Base-by-base conservation (phyloP, 2,329 filamentous ascomycete genomes). In the Colletotrichum tamarilloi region DNA sequence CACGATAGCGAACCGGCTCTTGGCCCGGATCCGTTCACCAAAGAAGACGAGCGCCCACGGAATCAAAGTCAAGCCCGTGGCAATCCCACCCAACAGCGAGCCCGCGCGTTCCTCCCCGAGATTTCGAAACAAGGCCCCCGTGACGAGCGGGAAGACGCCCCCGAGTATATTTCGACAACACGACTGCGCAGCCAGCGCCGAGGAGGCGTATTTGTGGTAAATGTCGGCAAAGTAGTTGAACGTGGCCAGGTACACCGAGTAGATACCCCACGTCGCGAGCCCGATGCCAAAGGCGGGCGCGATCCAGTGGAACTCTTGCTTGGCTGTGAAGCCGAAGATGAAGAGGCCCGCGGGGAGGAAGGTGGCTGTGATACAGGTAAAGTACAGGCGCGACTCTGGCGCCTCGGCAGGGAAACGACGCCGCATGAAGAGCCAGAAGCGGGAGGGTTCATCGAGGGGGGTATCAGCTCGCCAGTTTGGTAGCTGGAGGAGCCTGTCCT, bases 191-290 rank as follows among this genome's bases (percentile, higher is more conserved):
- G 95, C 95, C 6, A 98, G 85, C 0, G 95, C 95, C 1, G 94
- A 97, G 52, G 92, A 95, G 0, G 95, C 94, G 78, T 96, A 98
- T 2, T 89, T 87, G 79, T 95, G 93, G 81, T 98, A 98, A 1
- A 92, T 92, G 79, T 98, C 95, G 24, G 95, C 95, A 1, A 98
- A 87, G 77, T 97, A 98, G 80, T 98, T 98, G 85, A 98, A 98
- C 0, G 95, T 94, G 3, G 95, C 92, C 1, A 98, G 88, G 79
- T 97, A 97, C 46, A 98, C 91, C 53, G 91, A 92, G 81, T 94
- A 96, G 76, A 98, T 97, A 32, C 95, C 93, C 86, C 96, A 93
- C 0, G 93, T 96, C 0, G 94, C 92, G 72, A 95, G 89, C 0
- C 87, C 90, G 42, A 98, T 87, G 0, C 91, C 92, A 3, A 96